Base-by-base conservation (phyloP, 176 grass and related monocot genomes). In the Saccharum spontaneum region DNA sequence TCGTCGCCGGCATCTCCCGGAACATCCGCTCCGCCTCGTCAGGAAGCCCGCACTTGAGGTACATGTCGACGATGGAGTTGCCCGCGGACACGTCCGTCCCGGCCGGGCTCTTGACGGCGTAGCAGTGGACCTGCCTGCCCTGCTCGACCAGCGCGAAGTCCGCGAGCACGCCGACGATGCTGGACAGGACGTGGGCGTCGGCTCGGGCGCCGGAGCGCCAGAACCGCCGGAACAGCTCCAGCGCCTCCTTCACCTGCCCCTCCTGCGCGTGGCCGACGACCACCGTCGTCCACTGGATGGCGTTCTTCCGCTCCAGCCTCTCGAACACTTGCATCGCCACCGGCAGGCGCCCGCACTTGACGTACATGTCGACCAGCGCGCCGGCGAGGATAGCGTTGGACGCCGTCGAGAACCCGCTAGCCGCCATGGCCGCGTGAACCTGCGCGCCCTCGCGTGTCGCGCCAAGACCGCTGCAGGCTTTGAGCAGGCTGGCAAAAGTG, bases 401-500 rank as follows among this genome's bases (percentile, higher is more conserved):
- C 0, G 10, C 59, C 8, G 34, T 4, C 8, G 9, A 84, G 9
- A 89, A 34, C 0, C 82, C 87, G 48, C 76, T 73, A 0, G 16
- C 22, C 1, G 14, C 4, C 48, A 91, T 82, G 57, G 78, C 79
- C 24, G 90, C 90, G 1, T 88, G 82, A 62, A 70, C 48, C 69
- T 91, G 86, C 16, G 8, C 26, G 10, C 86, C 86, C 79, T 86
- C 83, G 0, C 22, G 77, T 54, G 69, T 55, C 26, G 67, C 79
- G 8, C 23, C 67, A 13, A 88, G 78, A 28, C 79, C 70, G 10
- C 86, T 44, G 86, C 86, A 92, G 1, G 86, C 78, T 37, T 88
- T 92, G 31, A 92, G 79, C 45, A 86, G 57, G n/a, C 86, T 91
- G n/a, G 86, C 86, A 1, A 91, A 91, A 36, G 89, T 91, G 82